These are phyloP conservation scores for Tulasnella sp. DNA, from an alignment of 768 basidiomycete species.

Conservation along the genomic window DNA sequence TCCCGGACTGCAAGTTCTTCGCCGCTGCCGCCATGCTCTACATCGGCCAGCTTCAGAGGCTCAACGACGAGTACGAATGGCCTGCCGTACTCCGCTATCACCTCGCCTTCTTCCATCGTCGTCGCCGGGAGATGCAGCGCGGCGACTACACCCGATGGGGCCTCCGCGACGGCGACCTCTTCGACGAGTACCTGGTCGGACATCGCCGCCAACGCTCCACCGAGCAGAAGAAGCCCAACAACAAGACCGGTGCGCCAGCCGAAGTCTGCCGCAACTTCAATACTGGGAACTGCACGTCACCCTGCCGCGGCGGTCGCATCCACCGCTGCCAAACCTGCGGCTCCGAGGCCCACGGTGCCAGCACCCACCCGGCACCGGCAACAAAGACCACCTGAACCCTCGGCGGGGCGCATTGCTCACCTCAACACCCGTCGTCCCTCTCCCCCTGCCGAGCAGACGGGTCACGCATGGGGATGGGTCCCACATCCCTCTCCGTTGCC, in stretches of 20 bases:
- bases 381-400: too few species aligned
- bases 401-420: too few species aligned
- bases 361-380: neutral
- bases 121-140: neutral
- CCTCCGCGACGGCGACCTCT: neutral
- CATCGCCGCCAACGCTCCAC: neutral
- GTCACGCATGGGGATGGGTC: neutral
- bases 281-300: neutral
- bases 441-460: neutral
- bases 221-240: neutral
- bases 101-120: neutral
- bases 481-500: neutral
- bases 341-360: neutral
- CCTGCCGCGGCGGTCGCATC: neutral
- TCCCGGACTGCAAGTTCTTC: neutral
- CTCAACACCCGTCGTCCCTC: too few species aligned
- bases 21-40: constrained; percentile 3
- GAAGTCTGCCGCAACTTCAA: neutral
- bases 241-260: too few species aligned
- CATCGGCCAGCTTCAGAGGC: constrained; percentile 12
- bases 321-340: neutral
- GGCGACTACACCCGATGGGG: neutral
- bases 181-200: neutral
- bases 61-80: constrained; percentile 12
- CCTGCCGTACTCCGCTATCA: constrained; percentile 15